These are phyloP conservation scores for Paraconiothyrium sp. DNA, from an alignment of 2,329 filamentous ascomycete species.

Conservation along the genomic window DNA sequence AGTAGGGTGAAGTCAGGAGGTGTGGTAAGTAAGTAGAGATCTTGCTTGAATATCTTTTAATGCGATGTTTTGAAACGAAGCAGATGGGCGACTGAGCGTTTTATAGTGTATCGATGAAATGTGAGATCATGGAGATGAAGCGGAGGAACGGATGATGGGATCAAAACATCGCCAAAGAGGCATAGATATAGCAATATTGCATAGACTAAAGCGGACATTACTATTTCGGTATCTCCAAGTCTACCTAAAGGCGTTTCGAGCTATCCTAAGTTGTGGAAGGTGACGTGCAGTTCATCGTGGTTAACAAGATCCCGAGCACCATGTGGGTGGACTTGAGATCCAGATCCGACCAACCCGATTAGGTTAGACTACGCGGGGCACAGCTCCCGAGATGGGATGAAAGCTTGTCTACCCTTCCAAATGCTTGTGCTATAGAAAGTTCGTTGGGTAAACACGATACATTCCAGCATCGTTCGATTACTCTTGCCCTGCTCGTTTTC, in stretches of 20 bases:
- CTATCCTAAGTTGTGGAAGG: neutral
- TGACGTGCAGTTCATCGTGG: neutral
- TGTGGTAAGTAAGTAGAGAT: too few relatives aligned
- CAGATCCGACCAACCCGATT: neutral
- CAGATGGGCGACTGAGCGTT: neutral
- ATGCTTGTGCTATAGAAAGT: neutral
- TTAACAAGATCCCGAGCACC: neutral
- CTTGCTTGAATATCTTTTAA: neutral
- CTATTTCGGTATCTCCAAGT: constrained; percentile 1
- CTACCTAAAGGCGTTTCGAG: neutral
- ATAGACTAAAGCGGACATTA: constrained; percentile 1
- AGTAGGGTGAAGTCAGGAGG: too few relatives aligned
- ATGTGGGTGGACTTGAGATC: neutral
- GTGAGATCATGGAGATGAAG: constrained; percentile 1
- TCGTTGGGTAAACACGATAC: neutral
- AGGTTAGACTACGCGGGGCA: constrained; percentile 2
- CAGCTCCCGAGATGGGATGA: constrained; percentile 1
- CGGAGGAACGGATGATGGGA: constrained; percentile 11
- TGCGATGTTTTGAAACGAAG: neutral
- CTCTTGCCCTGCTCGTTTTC: too few relatives aligned
- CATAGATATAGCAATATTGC: neutral
- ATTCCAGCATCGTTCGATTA: neutral
- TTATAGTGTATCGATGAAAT: neutral
- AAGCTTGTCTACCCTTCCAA: neutral
- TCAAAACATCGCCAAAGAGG: neutral